phyloP scores from a whole-genome alignment of 192 early-diverging fungal genomes.

The Obelidium mucronatum region DNA sequence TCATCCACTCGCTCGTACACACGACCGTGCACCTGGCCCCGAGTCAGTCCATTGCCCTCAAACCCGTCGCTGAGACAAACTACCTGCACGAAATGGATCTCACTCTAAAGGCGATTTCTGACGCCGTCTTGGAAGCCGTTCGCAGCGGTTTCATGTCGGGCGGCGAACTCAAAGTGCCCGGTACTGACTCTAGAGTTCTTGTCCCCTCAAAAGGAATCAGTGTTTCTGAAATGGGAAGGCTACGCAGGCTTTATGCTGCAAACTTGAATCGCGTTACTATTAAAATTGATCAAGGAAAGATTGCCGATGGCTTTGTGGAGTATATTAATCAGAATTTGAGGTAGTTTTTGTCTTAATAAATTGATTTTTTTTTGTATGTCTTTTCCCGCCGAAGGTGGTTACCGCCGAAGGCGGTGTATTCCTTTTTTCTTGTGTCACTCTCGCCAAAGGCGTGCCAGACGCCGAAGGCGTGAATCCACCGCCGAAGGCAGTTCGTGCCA shows the following conservation, averaged over 20 bases:
- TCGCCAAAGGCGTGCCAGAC: too few species aligned
- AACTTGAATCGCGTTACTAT: constrained; percentile 90
- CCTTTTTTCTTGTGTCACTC: background rate
- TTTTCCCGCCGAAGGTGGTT: background rate
- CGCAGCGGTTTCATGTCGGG: constrained; percentile 68
- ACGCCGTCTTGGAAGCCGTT: constrained; percentile 78
- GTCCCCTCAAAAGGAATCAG: constrained; percentile 75
- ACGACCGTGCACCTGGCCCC: constrained; percentile 13
- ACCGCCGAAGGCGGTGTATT: too few species aligned
- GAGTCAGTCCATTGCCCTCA: constrained; percentile 76
- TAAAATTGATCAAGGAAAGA: constrained; percentile 69
- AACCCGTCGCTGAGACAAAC: constrained; percentile 89
- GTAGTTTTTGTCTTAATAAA: constrained; percentile 6
- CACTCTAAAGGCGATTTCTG: constrained; percentile 79
- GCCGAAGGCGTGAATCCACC: too few species aligned
- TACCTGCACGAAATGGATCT: constrained; percentile 91
- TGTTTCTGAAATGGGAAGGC: constrained; percentile 79
- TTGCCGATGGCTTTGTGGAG: constrained; percentile 87
- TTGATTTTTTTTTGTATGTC: background rate
- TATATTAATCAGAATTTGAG: constrained; percentile 89
- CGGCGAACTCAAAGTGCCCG: constrained; percentile 63
- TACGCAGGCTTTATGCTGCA: constrained; percentile 80
- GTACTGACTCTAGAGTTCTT: constrained; percentile 50
- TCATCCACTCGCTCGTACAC: constrained; percentile 29
- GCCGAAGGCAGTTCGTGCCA: too few species aligned